Base-by-base conservation (phyloP, 225 moss, liverwort and hornwort genomes). In the Bryoerythrophyllum caledonicum region DNA sequence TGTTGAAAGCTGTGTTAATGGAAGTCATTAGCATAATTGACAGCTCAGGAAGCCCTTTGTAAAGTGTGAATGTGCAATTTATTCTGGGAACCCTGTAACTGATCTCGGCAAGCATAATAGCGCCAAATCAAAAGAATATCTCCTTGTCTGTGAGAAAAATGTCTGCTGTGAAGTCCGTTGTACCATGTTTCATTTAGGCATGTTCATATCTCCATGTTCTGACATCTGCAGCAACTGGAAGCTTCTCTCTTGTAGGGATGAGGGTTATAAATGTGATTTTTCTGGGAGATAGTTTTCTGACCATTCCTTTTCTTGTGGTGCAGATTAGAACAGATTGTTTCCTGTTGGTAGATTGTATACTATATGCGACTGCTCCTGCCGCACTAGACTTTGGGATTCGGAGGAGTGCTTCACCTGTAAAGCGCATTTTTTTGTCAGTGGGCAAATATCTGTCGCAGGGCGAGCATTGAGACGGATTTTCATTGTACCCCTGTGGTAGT, bases 311-410 rank as follows among this genome's bases (percentile, higher is more conserved):
- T 7, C 13, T 68, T 34, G 35, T 70, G 37, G 11, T 78, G 74
- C 84, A 85, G 84, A 75, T 70, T 64, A 62, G 62, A 24, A 68
- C 76, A 68, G 68, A 76, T 11, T 71, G 26, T 70, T 48, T 48
- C 48, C 48, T 65, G 62, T 76, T 74, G 26, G 49, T 87, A 84
- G 81, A 73, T 84, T 87, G 81, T 87, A 82, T 77, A 81, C 79
- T 87, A 84, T 55, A 70, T 77, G 79, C 79, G 63, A 74, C 71
- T 74, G 67, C 70, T 79, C 71, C 57, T 70, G 83, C 79, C 78
- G 86, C 75, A 86, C 65, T 78, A 38, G 58, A 76, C 73, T 23
- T 65, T 58, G 76, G 74, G 51, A n/a, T n/a, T n/a, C n/a, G n/a
- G n/a, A n/a, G n/a, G n/a, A n/a, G n/a, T n/a, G 79, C 76, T 84